phyloP scores from a whole-genome alignment of 2,329 filamentous ascomycete species.

The Claviceps sorghi region DNA sequence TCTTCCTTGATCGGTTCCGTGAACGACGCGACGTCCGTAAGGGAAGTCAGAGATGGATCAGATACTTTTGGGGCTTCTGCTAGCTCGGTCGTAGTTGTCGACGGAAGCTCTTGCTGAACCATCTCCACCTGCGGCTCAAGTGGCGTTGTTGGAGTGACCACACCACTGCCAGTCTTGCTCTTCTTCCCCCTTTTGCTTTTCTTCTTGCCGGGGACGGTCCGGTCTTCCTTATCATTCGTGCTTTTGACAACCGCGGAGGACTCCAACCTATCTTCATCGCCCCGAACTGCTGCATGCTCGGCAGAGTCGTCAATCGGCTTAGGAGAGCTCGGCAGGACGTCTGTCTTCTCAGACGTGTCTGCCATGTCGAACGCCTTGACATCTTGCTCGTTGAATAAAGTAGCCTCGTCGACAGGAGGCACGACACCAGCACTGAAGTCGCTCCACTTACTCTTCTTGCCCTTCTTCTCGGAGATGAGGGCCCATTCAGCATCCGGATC shows the following conservation, averaged over 20 bases:
- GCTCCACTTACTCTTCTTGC: conserved; percentile 1
- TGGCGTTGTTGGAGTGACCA: conserved; percentile 2
- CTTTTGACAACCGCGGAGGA: conserved; percentile 3
- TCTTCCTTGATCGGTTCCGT: conserved; percentile 3
- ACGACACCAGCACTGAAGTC: neutral
- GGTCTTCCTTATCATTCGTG: conserved; percentile 9
- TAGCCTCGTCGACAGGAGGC: neutral
- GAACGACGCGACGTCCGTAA: neutral
- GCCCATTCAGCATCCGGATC: conserved; percentile 2
- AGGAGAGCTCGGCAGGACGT: neutral
- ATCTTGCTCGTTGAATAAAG: neutral
- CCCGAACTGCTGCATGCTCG: neutral
- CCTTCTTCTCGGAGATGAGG: conserved; percentile 1
- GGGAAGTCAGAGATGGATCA: neutral
- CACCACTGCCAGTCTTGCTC: conserved; percentile 5
- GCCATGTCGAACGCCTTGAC: neutral
- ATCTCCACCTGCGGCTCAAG: neutral
- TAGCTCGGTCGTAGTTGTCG: neutral
- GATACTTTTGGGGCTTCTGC: neutral
- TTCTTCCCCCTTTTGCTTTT: conserved; percentile 28
- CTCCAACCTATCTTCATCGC: neutral
- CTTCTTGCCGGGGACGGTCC: conserved; percentile 24
- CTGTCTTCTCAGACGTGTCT: neutral
- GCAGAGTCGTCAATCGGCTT: neutral
- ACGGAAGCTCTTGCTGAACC: neutral